These are phyloP conservation scores for Lonicera japonica DNA, from an alignment of 129 eudicot species.

Conservation along the genomic window DNA sequence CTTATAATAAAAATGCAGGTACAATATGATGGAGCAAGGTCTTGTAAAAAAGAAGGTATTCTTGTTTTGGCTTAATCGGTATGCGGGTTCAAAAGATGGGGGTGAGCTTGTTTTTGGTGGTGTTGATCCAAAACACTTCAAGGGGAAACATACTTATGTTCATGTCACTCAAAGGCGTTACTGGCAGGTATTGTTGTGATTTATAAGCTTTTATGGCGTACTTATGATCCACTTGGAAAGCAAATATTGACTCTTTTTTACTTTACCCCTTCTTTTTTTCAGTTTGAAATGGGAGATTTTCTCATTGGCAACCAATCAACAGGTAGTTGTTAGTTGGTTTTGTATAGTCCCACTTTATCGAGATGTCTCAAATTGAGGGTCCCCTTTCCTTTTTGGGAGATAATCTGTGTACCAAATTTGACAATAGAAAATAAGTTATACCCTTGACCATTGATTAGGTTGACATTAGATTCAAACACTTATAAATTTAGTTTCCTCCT, in stretches of 20 bases:
- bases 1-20: slow-evolving; percentile 36
- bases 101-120: slow-evolving; percentile 15
- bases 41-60: slow-evolving; percentile 42
- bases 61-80: slow-evolving; percentile 17
- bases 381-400: not conserved
- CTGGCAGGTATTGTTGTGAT: slow-evolving; percentile 33
- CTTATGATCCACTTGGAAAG: not conserved
- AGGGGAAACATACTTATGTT: slow-evolving; percentile 25
- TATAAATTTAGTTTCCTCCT: slow-evolving; percentile 1
- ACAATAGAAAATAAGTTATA: not conserved
- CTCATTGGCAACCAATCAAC: slow-evolving; percentile 67
- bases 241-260: not conserved
- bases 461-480: not conserved
- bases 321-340: slow-evolving; percentile 31
- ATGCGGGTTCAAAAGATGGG: slow-evolving; percentile 6
- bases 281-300: slow-evolving; percentile 87
- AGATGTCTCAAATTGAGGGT: not conserved
- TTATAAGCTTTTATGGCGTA: not conserved
- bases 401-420: no score
- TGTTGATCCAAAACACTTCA: slow-evolving; percentile 13
- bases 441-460: not conserved
- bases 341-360: not conserved
- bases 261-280: slow-evolving; percentile 12
- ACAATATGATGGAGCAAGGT: slow-evolving; percentile 75
- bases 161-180: slow-evolving; percentile 14